Evolutionary conservation across 176 grass and related monocot species (phyloP).

Genomic region (Metroxylon sagu): DNA sequence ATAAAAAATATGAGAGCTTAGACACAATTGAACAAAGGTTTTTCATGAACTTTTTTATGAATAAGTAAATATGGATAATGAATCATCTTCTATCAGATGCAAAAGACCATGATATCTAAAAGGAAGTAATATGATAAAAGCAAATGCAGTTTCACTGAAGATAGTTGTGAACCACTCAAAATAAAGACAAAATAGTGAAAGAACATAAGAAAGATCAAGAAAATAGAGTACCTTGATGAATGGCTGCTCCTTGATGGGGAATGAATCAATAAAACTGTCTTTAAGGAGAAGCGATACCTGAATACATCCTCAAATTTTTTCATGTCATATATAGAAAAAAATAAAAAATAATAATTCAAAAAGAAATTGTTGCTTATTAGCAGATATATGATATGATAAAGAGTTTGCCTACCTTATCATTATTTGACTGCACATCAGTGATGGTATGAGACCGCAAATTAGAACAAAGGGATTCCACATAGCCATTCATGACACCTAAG

Average conservation of each 20-base stretch:
- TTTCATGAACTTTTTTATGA: too few species aligned
- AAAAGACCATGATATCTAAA: too few species aligned
- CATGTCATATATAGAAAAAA: too few species aligned
- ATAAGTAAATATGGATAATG: too few species aligned
- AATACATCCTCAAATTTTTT: conserved; percentile 10
- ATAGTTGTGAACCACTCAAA: not conserved
- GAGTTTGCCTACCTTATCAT: conserved; percentile 69
- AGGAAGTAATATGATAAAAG: too few species aligned
- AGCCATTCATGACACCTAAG: conserved; percentile 51
- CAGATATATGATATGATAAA: not conserved
- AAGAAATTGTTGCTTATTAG: not conserved
- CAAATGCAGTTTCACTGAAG: not conserved
- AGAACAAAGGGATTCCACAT: conserved; percentile 92
- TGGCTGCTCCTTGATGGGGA: conserved; percentile 49
- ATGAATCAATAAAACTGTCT: conserved; percentile 93
- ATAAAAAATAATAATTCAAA: too few species aligned
- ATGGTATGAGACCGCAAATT: conserved; percentile 85
- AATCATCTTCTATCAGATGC: too few species aligned
- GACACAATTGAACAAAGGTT: too few species aligned
- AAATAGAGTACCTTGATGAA: conserved; percentile 68
- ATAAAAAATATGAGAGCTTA: too few species aligned
- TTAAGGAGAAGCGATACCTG: conserved; percentile 95
- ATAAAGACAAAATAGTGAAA: not conserved
- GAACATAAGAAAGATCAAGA: not conserved
- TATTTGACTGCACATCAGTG: conserved; percentile 86